Percentiles rank a stretch among this genome's conserved stretches.
Evolutionary conservation across 768 basidiomycete genomes (phyloP).

Genomic region (Leccinellum albellum): DNA sequence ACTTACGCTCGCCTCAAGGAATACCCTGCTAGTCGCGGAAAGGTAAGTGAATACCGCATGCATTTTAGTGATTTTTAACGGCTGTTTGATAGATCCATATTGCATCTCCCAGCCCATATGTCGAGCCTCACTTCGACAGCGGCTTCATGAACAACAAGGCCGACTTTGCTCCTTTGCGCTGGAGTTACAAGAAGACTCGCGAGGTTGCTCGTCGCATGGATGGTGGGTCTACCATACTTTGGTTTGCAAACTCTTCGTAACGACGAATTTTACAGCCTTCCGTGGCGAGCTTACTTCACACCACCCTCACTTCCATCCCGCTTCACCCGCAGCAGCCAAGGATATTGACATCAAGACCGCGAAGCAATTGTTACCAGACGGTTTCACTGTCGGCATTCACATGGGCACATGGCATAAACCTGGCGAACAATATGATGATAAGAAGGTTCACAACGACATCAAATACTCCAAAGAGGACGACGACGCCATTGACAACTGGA

Average conservation of each 20-base stretch:
- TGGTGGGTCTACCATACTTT: conserved; percentile 31
- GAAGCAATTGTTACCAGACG: conserved; percentile 55
- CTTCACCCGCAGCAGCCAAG: conserved; percentile 51
- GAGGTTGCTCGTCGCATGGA: conserved; percentile 73
- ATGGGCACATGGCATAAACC: conserved; percentile 69
- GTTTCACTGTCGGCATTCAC: conserved; percentile 66
- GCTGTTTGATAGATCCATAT: conserved; percentile 53
- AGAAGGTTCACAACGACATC: conserved; percentile 61
- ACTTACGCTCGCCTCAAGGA: conserved; percentile 30
- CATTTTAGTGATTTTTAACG: background rate
- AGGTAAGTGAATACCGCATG: conserved; percentile 33
- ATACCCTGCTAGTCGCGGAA: conserved; percentile 72
- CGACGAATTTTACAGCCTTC: conserved; percentile 42
- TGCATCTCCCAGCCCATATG: conserved; percentile 55
- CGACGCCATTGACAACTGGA: conserved; percentile 69
- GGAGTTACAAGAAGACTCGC: conserved; percentile 76
- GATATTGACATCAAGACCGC: conserved; percentile 71
- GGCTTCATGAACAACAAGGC: conserved; percentile 82
- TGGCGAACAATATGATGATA: conserved; percentile 47
- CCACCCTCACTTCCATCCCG: conserved; percentile 72
- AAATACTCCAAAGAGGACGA: conserved; percentile 67
- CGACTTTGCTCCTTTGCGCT: conserved; percentile 70
- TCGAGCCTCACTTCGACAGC: conserved; percentile 61
- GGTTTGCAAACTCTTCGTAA: background rate
- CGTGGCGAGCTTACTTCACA: conserved; percentile 70